phyloP scores from a whole-genome alignment of 2,329 filamentous ascomycete genomes.

The Trichoderma cornu-damae region DNA sequence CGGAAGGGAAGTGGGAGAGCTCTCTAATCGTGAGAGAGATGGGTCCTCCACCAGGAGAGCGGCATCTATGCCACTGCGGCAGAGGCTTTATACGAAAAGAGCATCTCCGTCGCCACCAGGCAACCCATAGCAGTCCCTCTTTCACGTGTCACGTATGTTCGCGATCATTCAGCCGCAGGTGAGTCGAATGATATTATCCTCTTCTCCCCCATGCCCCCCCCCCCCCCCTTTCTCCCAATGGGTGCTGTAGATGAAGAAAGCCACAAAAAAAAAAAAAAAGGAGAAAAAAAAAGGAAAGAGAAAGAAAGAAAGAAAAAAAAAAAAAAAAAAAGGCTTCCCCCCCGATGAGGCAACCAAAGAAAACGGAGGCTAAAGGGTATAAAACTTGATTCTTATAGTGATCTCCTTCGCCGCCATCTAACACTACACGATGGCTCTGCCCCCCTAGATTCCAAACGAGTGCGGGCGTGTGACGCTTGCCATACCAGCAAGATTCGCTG shows the following conservation, averaged over 20 bases:
- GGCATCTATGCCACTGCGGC: slow-evolving; percentile 38
- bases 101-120: slow-evolving; percentile 37
- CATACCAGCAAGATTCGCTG: slow-evolving; percentile 44
- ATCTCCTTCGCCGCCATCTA: slow-evolving; percentile 37
- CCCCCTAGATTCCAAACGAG: slow-evolving; percentile 31
- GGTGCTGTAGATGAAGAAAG: background rate
- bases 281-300: background rate
- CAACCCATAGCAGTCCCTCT: slow-evolving; percentile 34
- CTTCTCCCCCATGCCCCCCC: background rate
- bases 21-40: slow-evolving; percentile 1
- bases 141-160: slow-evolving; percentile 36
- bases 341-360: background rate
- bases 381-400: slow-evolving; percentile 24
- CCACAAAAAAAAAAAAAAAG: no score
- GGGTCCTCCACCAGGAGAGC: slow-evolving; percentile 20
- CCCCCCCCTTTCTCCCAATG: background rate
- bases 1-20: slow-evolving; percentile 14
- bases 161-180: slow-evolving; percentile 38
- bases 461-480: slow-evolving; percentile 40
- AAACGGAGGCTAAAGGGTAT: slow-evolving; percentile 2
- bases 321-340: background rate
- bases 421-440: slow-evolving; percentile 32
- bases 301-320: background rate
- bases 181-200: slow-evolving; percentile 19
- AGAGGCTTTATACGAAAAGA: slow-evolving; percentile 39